Evolutionary conservation across 192 early-diverging fungal species (phyloP).

Genomic region (Dissophora globulifera): DNA sequence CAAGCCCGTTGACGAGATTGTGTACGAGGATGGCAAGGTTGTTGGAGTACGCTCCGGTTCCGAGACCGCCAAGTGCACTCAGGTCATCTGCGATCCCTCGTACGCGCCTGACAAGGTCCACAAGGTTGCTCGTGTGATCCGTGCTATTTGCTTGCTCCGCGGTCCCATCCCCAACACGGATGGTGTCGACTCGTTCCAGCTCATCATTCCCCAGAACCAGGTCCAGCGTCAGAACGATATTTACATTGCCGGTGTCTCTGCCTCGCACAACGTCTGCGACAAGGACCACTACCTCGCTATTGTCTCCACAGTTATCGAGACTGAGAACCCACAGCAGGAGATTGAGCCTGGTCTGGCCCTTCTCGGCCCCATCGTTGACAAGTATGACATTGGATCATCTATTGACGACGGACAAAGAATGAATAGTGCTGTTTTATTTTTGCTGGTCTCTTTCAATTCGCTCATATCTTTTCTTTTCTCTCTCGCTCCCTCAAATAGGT

Average conservation of each 20-base stretch:
- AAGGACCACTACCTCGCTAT: constrained; percentile 93
- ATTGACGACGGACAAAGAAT: no score
- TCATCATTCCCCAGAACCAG: constrained; percentile 99
- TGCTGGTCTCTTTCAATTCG: not conserved
- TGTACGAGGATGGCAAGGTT: constrained; percentile 85
- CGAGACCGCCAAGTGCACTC: constrained; percentile 83
- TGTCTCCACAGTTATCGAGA: constrained; percentile 97
- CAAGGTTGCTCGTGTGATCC: constrained; percentile 87
- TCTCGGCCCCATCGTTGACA: constrained; percentile 90
- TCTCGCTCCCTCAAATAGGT: constrained; percentile 51
- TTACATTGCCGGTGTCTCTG: constrained; percentile 92
- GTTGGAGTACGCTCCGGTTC: constrained; percentile 91
- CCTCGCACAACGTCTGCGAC: constrained; percentile 91
- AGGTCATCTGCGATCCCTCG: constrained; percentile 96
- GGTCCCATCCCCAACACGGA: constrained; percentile 92
- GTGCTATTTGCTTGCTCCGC: constrained; percentile 95
- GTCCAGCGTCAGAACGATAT: constrained; percentile 94
- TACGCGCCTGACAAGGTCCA: constrained; percentile 88
- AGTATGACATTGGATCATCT: constrained; percentile 56
- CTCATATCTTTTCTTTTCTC: constrained; percentile 1
- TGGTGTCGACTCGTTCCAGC: constrained; percentile 89
- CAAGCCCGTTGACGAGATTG: constrained; percentile 91
- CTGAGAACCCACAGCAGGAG: constrained; percentile 89
- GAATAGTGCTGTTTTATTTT: no score
- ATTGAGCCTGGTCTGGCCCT: constrained; percentile 88